Percentiles rank a stretch among this genome's conserved stretches.
These are phyloP conservation scores for Aspergillus fischeri DNA, from an alignment of 2,329 filamentous ascomycete species.

Conservation along the genomic window DNA sequence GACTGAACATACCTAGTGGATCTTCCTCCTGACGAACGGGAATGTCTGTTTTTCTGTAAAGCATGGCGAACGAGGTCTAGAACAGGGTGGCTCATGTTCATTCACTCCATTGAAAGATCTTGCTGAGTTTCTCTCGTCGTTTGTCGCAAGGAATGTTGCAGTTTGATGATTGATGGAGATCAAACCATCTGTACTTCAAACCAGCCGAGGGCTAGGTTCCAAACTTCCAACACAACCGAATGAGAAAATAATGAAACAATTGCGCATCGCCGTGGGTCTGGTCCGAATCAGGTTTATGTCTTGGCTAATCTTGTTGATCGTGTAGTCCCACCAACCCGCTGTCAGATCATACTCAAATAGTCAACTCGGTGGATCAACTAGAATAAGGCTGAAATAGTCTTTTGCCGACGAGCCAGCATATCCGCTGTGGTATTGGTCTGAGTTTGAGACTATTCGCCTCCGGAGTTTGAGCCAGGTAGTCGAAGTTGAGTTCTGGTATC, in stretches of 20 bases:
- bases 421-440: too few species aligned
- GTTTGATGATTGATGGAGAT: neutral
- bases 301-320: neutral
- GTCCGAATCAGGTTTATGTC: neutral
- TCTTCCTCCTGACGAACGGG: neutral
- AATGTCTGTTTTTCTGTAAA: neutral
- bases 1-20: conserved; percentile 2
- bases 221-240: neutral
- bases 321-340: neutral
- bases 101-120: neutral
- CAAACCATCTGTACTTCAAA: neutral
- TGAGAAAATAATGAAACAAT: neutral
- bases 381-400: neutral
- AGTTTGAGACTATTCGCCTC: too few species aligned
- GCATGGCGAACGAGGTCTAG: conserved; percentile 1
- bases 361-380: neutral
- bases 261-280: neutral
- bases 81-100: conserved; percentile 4
- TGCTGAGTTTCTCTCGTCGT: neutral
- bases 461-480: too few species aligned
- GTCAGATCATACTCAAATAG: neutral
- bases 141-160: neutral
- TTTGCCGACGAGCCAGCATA: too few species aligned
- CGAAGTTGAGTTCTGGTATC: too few species aligned
- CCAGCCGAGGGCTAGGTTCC: neutral